Conservation (phyloP, 768 basidiomycete genomes). For the Rhizopogon vinicolor region DNA sequence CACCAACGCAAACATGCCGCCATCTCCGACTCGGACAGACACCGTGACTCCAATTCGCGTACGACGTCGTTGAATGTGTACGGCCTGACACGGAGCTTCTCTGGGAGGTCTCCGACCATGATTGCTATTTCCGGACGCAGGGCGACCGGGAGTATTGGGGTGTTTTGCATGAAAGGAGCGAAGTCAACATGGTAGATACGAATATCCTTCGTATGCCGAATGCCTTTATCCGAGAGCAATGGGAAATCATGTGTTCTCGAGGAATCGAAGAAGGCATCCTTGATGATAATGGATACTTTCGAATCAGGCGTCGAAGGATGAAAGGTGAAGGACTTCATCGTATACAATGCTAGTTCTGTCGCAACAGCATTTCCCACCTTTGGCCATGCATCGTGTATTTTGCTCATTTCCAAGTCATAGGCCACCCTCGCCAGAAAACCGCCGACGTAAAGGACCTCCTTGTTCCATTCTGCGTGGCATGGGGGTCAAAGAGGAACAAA, state of each 20-base stretch:
- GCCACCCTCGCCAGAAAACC: constrained; percentile 78
- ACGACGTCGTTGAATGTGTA: constrained; percentile 79
- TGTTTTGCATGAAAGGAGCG: constrained; percentile 62
- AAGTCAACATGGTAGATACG: constrained; percentile 67
- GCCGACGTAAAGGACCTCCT: constrained; percentile 76
- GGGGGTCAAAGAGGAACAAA: background rate
- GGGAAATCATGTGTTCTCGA: constrained; percentile 48
- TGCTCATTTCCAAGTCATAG: constrained; percentile 75
- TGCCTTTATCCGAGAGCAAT: constrained; percentile 72
- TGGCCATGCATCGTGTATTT: constrained; percentile 36
- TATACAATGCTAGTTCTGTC: constrained; percentile 48
- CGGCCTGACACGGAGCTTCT: constrained; percentile 54
- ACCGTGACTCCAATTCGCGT: constrained; percentile 59
- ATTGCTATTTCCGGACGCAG: constrained; percentile 27
- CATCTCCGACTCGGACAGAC: constrained; percentile 66
- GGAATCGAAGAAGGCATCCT: constrained; percentile 73
- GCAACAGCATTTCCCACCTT: background rate
- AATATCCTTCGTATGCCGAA: constrained; percentile 59
- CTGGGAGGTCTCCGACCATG: constrained; percentile 61
- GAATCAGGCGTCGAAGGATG: constrained; percentile 77
- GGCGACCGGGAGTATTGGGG: constrained; percentile 51
- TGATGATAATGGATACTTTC: constrained; percentile 65
- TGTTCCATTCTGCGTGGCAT: constrained; percentile 72
- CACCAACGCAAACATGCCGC: constrained; percentile 85
- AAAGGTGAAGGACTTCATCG: constrained; percentile 85